A percentile compares a stretch with the other conserved stretches of the same genome.
Evolutionary conservation across 192 early-diverging fungal species (phyloP).

Genomic region (Mortierella antarctica): DNA sequence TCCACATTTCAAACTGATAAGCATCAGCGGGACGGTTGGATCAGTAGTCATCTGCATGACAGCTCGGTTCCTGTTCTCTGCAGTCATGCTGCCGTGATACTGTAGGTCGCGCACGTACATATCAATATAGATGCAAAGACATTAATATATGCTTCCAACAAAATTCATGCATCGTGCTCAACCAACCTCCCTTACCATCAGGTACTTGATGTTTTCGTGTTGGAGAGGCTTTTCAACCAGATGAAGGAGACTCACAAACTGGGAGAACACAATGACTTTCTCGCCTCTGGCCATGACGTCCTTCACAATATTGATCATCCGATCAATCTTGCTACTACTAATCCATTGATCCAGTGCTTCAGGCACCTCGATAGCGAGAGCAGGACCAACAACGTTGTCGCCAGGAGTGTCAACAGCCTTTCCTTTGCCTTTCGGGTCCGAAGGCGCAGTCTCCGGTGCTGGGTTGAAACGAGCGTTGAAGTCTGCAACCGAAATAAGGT

Average conservation of each 20-base stretch:
- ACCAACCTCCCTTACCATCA: slow-evolving; percentile 11
- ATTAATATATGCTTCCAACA: background rate
- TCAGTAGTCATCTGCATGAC: slow-evolving; percentile 56
- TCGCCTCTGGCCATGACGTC: slow-evolving; percentile 12
- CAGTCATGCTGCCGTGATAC: slow-evolving; percentile 60
- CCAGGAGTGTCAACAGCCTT: slow-evolving; percentile 16
- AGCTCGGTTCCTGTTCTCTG: slow-evolving; percentile 48
- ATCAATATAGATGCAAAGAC: background rate
- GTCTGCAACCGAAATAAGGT: slow-evolving; percentile 31
- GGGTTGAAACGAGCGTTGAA: slow-evolving; percentile 45
- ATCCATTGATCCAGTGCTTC: slow-evolving; percentile 58
- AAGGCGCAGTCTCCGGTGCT: background rate
- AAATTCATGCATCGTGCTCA: background rate
- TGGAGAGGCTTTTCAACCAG: slow-evolving; percentile 61
- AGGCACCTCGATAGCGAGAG: slow-evolving; percentile 59
- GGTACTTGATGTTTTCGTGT: slow-evolving; percentile 46
- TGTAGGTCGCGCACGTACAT: background rate
- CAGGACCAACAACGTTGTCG: slow-evolving; percentile 25
- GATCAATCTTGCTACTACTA: slow-evolving; percentile 55
- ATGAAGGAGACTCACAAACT: slow-evolving; percentile 63
- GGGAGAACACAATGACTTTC: slow-evolving; percentile 72
- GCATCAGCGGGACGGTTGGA: slow-evolving; percentile 56
- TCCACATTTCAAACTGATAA: slow-evolving; percentile 78
- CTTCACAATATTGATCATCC: slow-evolving; percentile 26
- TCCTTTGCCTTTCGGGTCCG: slow-evolving; percentile 42